Conservation (phyloP, 768 basidiomycete species). For the Nidularia pulvinata region DNA sequence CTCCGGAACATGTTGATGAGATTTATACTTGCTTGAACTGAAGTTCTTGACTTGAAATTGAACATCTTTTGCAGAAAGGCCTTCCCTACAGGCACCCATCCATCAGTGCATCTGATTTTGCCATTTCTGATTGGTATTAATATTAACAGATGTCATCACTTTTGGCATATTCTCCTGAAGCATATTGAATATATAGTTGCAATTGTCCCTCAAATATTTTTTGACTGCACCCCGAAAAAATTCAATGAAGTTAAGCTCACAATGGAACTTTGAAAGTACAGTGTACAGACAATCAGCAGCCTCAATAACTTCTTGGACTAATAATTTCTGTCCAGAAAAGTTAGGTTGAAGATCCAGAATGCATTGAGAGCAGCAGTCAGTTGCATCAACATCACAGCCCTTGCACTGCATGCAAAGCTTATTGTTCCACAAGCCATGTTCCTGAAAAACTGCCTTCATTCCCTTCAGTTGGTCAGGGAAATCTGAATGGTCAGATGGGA, state of each 20-base stretch:
- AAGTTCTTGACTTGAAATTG: too few relatives aligned
- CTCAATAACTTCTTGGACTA: slow-evolving; percentile 17
- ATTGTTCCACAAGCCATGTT: slow-evolving; percentile 9
- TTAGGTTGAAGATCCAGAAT: slow-evolving; percentile 14
- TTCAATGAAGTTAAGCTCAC: slow-evolving; percentile 5
- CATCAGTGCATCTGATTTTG: too few relatives aligned
- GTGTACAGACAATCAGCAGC: slow-evolving; percentile 15
- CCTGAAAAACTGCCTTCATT: slow-evolving; percentile 11
- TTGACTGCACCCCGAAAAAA: background rate
- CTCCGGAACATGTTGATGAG: too few relatives aligned
- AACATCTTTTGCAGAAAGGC: too few relatives aligned
- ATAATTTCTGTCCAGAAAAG: slow-evolving; percentile 14
- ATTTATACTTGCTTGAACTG: too few relatives aligned
- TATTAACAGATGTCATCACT: too few relatives aligned
- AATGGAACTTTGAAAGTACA: slow-evolving; percentile 15
- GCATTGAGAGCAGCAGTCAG: slow-evolving; percentile 10
- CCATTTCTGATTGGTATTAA: too few relatives aligned
- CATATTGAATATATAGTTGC: too few relatives aligned
- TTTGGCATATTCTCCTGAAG: too few relatives aligned
- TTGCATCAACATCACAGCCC: slow-evolving; percentile 3
- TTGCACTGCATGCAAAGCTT: slow-evolving; percentile 14
- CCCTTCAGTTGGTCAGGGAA: slow-evolving; percentile 20
- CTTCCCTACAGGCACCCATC: too few relatives aligned
- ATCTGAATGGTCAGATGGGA: slow-evolving; percentile 25
- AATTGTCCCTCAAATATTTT: too few relatives aligned